phyloP scores from a whole-genome alignment of 225 moss, liverwort and hornwort genomes.

The Sphagnum tenellum region DNA sequence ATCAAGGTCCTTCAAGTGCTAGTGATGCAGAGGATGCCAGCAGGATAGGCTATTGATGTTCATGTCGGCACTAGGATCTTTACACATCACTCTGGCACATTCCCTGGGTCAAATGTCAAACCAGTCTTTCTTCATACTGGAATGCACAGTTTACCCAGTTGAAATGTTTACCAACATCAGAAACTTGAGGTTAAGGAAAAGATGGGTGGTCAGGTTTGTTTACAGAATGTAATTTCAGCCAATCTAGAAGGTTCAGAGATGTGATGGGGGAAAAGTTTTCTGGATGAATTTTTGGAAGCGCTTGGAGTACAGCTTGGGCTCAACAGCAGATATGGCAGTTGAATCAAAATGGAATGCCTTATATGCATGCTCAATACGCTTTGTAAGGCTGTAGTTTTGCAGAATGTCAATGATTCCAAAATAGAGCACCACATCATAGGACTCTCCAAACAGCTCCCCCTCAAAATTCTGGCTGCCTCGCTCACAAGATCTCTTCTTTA shows the following conservation, averaged over 20 bases:
- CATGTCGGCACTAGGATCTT: too few relatives aligned
- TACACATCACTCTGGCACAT: too few relatives aligned
- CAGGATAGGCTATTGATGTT: too few relatives aligned
- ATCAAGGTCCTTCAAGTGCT: too few relatives aligned
- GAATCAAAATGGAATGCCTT: constrained; percentile 94
- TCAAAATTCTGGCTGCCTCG: constrained; percentile 46
- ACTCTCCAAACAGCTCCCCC: constrained; percentile 88
- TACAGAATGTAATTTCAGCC: neutral
- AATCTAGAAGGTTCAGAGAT: constrained; percentile 31
- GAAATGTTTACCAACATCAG: too few relatives aligned
- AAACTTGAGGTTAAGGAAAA: too few relatives aligned
- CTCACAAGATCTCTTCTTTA: constrained; percentile 39
- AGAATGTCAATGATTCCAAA: constrained; percentile 99
- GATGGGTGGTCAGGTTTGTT: too few relatives aligned
- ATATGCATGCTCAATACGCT: constrained; percentile 96
- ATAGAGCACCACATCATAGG: constrained; percentile 98
- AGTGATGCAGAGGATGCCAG: too few relatives aligned
- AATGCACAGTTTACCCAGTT: too few relatives aligned
- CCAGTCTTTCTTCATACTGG: too few relatives aligned
- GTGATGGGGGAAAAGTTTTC: constrained; percentile 74
- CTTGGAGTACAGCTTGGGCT: constrained; percentile 90
- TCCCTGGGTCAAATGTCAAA: too few relatives aligned
- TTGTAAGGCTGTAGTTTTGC: constrained; percentile 93
- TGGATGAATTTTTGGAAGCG: constrained; percentile 96
- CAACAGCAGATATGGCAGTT: constrained; percentile 94